A percentile compares a stretch with the other conserved stretches of the same genome.
phyloP scores from a whole-genome alignment of 176 grass and related monocot species.

The Melocanna baccifera region DNA sequence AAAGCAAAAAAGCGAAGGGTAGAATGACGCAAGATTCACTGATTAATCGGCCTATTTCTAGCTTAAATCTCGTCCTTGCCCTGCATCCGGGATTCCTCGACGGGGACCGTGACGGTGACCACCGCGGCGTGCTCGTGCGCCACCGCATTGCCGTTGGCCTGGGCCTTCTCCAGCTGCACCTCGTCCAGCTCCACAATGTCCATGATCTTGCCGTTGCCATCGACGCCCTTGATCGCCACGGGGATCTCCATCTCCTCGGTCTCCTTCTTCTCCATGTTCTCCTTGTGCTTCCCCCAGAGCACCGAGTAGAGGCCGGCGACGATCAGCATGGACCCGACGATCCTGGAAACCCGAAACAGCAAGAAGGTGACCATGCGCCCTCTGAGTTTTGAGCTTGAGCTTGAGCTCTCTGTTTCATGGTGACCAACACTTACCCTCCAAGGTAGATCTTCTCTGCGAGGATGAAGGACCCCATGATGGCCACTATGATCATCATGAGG shows the following conservation, averaged over 20 bases:
- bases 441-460: conserved; percentile 95
- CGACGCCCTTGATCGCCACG: conserved; percentile 53
- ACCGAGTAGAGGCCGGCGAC: conserved; percentile 85
- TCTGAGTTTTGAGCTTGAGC: neutral
- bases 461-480: conserved; percentile 98
- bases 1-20: neutral
- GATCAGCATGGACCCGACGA: conserved; percentile 70
- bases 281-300: conserved; percentile 97
- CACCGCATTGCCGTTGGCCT: conserved; percentile 54
- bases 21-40: conserved; percentile 10
- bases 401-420: neutral
- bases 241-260: conserved; percentile 58
- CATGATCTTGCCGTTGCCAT: conserved; percentile 57
- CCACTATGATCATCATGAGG: conserved; percentile 97
- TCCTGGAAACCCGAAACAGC: conserved; percentile 45
- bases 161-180: conserved; percentile 72
- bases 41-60: neutral
- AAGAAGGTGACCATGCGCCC: neutral
- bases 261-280: conserved; percentile 72
- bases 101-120: conserved; percentile 37
- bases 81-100: conserved; percentile 50
- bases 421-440: conserved; percentile 55
- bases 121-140: conserved; percentile 18
- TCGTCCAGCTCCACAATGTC: conserved; percentile 68
- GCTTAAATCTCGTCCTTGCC: conserved; percentile 34